Conservation (phyloP, 768 basidiomycete genomes). For the Cubamyces sp. region DNA sequence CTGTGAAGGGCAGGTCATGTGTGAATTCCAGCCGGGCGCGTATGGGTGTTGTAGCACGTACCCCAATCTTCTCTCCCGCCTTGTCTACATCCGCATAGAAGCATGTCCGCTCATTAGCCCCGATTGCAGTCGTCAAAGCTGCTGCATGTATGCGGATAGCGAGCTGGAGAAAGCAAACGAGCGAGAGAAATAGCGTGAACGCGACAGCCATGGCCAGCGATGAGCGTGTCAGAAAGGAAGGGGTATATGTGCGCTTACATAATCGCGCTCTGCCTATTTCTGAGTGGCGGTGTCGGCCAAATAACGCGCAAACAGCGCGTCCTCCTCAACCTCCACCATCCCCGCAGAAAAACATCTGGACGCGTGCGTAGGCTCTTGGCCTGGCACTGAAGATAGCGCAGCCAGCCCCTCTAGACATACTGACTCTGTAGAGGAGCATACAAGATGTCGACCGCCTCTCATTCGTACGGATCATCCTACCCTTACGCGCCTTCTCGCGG, state of each 20-base stretch:
- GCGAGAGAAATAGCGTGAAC: constrained; percentile 25
- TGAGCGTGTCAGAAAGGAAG: constrained; percentile 23
- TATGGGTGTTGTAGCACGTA: constrained; percentile 42
- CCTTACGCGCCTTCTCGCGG: not conserved
- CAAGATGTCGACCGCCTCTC: not conserved
- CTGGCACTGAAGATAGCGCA: not conserved
- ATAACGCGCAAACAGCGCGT: constrained; percentile 33
- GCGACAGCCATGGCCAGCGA: constrained; percentile 30
- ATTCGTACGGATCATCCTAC: constrained; percentile 6
- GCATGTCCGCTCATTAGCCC: constrained; percentile 82
- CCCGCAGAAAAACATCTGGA: not conserved
- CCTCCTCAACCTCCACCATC: constrained; percentile 16
- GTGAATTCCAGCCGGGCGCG: constrained; percentile 9
- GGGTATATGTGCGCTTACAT: constrained; percentile 22
- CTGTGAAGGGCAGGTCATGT: constrained; percentile 40
- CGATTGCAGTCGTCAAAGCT: constrained; percentile 79
- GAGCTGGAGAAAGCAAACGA: constrained; percentile 28
- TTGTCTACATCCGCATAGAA: constrained; percentile 98
- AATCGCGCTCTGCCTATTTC: constrained; percentile 16
- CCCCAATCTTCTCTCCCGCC: constrained; percentile 88
- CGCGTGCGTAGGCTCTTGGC: not conserved
- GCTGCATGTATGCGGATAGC: constrained; percentile 44
- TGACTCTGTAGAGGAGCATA: not conserved
- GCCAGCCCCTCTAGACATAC: not conserved
- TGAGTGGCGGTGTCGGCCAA: constrained; percentile 22